Evolutionary conservation across 129 eudicot species (phyloP), one percentile per base, ranked within the genome.

Genomic region (Dittrichia graveolens): DNA sequence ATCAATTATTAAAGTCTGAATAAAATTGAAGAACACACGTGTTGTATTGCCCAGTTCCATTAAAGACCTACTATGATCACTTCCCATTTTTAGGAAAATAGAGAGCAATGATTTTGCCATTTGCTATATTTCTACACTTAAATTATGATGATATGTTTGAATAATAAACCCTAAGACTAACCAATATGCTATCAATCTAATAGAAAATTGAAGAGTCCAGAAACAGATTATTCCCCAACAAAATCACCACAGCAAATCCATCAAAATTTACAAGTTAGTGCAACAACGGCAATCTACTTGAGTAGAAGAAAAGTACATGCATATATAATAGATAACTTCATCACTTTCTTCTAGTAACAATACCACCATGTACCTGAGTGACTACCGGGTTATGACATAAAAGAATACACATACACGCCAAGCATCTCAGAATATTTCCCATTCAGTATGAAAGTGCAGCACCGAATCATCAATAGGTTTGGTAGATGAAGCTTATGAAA

Each of bases 401-500:
- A 75, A 67, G 74, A 72, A 71, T 48, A 80, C 56, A 66, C 75
- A 76, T 35, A 71, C 31, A 75, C 66, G 58, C 79, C 79, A 78
- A 31, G 80, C 65, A 53, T 76, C 67, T 68, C 81, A 75, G 10
- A 61, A 61, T 69, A 79, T 63, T 63, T 52, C 76, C 71, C 78
- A 73, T 58, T 62, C 75, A 78, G 73, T 67, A 80, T 64, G 65
- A 75, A 68, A 68, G 57, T 54, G 60, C 77, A 68, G 77, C 82
- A 69, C 64, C 65, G 61, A 74, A 75, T 65, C 78, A 45, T 81
- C 56, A 66, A 80, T 69, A 81, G 79, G 75, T 59, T 81, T 67
- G 82, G 77, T 78, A 72, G 86, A 85, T 75, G 90, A 83, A 71
- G 78, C 78, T 72, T 76, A 44, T 12, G 47, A 65, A 72, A 77